Conservation (phyloP, 176 grass and related monocot species). For the Carex pumila region DNA sequence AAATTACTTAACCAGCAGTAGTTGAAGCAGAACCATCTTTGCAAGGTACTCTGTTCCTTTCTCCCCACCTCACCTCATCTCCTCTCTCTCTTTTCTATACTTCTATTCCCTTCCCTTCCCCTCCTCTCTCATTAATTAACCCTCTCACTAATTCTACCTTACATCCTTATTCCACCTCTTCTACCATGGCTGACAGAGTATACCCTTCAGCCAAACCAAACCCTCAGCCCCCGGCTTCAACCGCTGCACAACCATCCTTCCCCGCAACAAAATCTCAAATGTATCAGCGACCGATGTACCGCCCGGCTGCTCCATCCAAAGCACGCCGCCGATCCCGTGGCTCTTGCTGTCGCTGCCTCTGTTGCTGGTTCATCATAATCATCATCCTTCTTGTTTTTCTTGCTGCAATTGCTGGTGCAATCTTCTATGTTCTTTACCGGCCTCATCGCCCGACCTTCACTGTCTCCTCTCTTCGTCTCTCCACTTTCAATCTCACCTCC, state of each 20-base stretch:
- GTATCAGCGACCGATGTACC: slow-evolving; percentile 77
- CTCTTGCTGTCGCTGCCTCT: slow-evolving; percentile 64
- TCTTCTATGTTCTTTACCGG: slow-evolving; percentile 84
- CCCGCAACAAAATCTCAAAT: slow-evolving; percentile 59
- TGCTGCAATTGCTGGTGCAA: slow-evolving; percentile 51
- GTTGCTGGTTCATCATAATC: slow-evolving; percentile 54
- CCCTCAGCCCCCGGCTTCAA: slow-evolving; percentile 36
- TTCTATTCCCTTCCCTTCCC: slow-evolving; percentile 23
- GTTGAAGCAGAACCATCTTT: slow-evolving; percentile 65
- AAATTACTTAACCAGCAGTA: slow-evolving; percentile 2
- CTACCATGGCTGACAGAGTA: slow-evolving; percentile 68
- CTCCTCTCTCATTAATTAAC: not conserved
- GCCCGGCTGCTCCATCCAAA: slow-evolving; percentile 42
- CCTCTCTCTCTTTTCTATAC: slow-evolving; percentile 28
- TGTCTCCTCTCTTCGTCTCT: slow-evolving; percentile 42
- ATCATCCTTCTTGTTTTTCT: slow-evolving; percentile 62
- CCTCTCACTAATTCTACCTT: slow-evolving; percentile 18
- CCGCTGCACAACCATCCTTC: slow-evolving; percentile 16
- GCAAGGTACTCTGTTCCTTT: slow-evolving; percentile 69
- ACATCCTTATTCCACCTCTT: not conserved
- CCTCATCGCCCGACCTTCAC: slow-evolving; percentile 84
- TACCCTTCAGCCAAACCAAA: slow-evolving; percentile 68
- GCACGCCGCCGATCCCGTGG: slow-evolving; percentile 53
- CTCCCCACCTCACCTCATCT: slow-evolving; percentile 40
- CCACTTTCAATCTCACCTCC: slow-evolving; percentile 54